Base-by-base conservation (phyloP, 208 protist species). In the Entamoeba moshkovskii region DNA sequence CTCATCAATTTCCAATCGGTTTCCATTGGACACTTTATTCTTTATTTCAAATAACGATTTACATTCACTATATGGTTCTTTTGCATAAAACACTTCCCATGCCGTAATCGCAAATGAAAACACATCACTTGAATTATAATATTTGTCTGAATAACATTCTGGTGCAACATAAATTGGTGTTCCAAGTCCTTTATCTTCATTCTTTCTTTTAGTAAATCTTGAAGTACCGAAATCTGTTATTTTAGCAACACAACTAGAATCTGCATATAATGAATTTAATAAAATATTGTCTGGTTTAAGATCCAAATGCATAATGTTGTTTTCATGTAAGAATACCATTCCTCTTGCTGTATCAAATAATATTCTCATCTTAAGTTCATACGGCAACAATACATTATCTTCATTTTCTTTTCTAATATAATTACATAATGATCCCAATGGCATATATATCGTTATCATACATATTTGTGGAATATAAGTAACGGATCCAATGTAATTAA, bases 191-290 rank as follows among this genome's bases (percentile, higher is more conserved):
- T 44, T 92, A n/a, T 46, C 44, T 44, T 44, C 45, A 8, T 18
- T n/a, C 3, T 92, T 46, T 22, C 11, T 44, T 46, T 44, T 46
- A 85, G n/a, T 38, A 46, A 92, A 46, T 92, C 85, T 92, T 44
- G 85, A 92, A 2, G 85, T 92, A 46, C 85, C 85, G 33, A 92
- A 92, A 46, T 92, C 85, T n/a, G 85, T 92, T n/a, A 92, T 46
- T 92, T 92, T 92, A 16, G 25, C 44, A 29, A 11, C 5, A 44
- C 44, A 46, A 44, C 18, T 1, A 46, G 85, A 92, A 46, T 38
- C n/a, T 25, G 18, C 6, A 73, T 42, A 73, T 25, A 73, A 38
- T 1, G 59, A 73, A 38, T 73, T 73, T 25, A 73, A 25, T 25
- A 73, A 38, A 42, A 73, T 42, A 73, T 73, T 73, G 3, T 73